These are phyloP conservation scores for Ilyonectria mors-panacis DNA, from an alignment of 2,329 filamentous ascomycete species.

Conservation along the genomic window DNA sequence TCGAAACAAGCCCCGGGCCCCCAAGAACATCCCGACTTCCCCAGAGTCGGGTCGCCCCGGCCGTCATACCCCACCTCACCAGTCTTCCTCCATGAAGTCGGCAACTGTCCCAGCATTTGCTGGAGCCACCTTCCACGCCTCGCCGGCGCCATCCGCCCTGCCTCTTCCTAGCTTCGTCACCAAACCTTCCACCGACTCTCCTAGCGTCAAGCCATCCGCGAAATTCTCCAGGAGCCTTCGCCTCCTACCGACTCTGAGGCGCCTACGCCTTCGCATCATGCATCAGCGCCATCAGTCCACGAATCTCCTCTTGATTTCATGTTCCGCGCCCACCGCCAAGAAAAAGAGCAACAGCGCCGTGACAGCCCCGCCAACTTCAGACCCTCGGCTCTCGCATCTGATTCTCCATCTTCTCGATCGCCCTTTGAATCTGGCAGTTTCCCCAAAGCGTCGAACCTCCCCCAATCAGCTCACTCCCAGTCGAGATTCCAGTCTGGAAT, in stretches of 20 bases:
- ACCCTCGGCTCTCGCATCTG: conserved; percentile 57
- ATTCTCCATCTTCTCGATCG: conserved; percentile 66
- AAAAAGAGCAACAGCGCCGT: conserved; percentile 74
- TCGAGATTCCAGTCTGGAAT: conserved; percentile 44
- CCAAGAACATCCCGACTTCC: conserved; percentile 54
- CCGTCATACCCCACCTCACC: conserved; percentile 60
- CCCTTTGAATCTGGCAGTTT: conserved; percentile 48
- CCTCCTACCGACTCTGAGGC: conserved; percentile 69
- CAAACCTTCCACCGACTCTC: conserved; percentile 80
- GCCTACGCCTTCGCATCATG: conserved; percentile 59
- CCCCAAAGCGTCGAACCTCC: conserved; percentile 42
- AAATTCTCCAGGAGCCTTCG: conserved; percentile 59
- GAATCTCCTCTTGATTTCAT: conserved; percentile 91
- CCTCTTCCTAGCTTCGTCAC: conserved; percentile 91
- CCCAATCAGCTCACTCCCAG: conserved; percentile 46
- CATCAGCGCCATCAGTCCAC: conserved; percentile 54
- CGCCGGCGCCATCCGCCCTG: conserved; percentile 89
- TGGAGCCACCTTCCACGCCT: conserved; percentile 94
- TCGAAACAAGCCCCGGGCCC: conserved; percentile 51
- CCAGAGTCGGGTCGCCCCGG: conserved; percentile 59
- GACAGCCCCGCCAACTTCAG: conserved; percentile 65
- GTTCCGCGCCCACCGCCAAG: conserved; percentile 88
- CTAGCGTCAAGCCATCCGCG: conserved; percentile 54
- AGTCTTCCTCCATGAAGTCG: conserved; percentile 61
- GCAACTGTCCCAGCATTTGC: conserved; percentile 79